phyloP scores from a whole-genome alignment of 2,329 filamentous ascomycete species.

The Arachnomyces sp. region DNA sequence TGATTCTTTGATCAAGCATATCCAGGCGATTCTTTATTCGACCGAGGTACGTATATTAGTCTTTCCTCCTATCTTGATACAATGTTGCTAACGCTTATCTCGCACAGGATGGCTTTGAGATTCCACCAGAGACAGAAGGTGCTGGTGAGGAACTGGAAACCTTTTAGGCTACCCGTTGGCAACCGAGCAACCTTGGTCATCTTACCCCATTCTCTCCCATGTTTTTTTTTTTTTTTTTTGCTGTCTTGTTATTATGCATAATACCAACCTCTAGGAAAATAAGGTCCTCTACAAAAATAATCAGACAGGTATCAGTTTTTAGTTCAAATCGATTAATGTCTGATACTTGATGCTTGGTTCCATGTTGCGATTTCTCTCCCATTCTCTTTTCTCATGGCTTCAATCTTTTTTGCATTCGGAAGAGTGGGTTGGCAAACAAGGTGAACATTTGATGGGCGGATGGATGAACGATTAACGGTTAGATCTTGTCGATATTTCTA shows the following conservation, averaged over 20 bases:
- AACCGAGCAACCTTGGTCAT: not conserved
- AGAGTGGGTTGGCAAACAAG: too few species aligned
- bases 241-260: too few species aligned
- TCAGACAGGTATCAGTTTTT: not conserved
- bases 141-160: slow-evolving; percentile 37
- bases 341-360: too few species aligned
- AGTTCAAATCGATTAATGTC: too few species aligned
- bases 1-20: slow-evolving; percentile 84
- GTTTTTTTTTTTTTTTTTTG: too few species aligned
- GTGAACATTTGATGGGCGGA: too few species aligned
- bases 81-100: not conserved
- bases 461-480: too few species aligned
- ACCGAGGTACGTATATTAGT: slow-evolving; percentile 57
- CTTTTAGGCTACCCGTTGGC: slow-evolving; percentile 19
- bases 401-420: too few species aligned
- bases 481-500: too few species aligned
- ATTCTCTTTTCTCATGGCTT: too few species aligned
- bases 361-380: too few species aligned
- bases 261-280: not conserved
- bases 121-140: slow-evolving; percentile 69
- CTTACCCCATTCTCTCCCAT: too few species aligned
- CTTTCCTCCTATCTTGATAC: not conserved
- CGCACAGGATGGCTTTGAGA: slow-evolving; percentile 61
- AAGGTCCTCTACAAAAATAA: not conserved
- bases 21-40: slow-evolving; percentile 93